phyloP scores from a whole-genome alignment of 768 basidiomycete species.

The Lentinula raphanica region DNA sequence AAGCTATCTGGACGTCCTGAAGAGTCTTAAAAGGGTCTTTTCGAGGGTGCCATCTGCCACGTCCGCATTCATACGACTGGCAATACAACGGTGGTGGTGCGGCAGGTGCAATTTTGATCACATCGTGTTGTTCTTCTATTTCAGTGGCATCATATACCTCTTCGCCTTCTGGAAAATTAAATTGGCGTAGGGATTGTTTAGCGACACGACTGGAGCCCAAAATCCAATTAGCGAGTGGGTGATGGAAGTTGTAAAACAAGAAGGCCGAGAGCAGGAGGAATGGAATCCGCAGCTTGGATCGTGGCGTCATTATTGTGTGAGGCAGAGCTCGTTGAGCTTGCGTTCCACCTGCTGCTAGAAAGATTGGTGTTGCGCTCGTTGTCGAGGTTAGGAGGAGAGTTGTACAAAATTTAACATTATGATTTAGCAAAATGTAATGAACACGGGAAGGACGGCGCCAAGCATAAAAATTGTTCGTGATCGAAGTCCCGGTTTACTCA shows the following conservation, averaged over 20 bases:
- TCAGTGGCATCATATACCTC: background rate
- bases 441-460: too few relatives aligned
- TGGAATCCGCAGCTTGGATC: background rate
- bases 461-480: too few relatives aligned
- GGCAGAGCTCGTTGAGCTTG: background rate
- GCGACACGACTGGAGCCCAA: background rate
- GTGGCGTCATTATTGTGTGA: background rate
- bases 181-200: background rate
- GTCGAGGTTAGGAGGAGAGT: too few relatives aligned
- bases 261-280: background rate
- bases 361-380: too few relatives aligned
- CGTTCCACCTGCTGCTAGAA: too few relatives aligned
- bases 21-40: constrained; percentile 17
- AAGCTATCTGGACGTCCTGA: constrained; percentile 18
- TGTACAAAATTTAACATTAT: too few relatives aligned
- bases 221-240: background rate
- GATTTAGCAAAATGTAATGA: too few relatives aligned
- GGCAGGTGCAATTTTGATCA: background rate
- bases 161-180: background rate
- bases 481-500: too few relatives aligned
- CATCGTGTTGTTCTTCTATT: background rate
- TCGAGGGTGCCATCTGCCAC: constrained; percentile 22
- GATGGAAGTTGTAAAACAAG: background rate
- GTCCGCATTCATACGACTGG: constrained; percentile 17
- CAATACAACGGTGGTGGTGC: background rate